Base-by-base conservation (phyloP, 805 yeast genomes). In the Nakazawaea anatomiae region DNA sequence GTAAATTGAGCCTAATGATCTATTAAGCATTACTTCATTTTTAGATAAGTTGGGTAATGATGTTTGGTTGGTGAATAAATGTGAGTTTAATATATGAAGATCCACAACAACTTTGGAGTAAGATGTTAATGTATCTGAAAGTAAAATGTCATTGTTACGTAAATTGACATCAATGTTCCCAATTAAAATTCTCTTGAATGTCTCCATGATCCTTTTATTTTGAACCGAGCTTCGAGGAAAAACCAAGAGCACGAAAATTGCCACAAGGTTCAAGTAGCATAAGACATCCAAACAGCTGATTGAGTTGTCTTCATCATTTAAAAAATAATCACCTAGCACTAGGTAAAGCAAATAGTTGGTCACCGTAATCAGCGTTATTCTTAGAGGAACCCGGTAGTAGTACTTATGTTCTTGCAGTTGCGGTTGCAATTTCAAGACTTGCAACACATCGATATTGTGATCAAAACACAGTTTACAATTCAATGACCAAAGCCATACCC, bases 61-160 rank as follows among this genome's bases (percentile, higher is more conserved):
- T 39, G 69, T 68, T 57, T 63, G 63, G 52, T 68, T 70, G 47
- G 69, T 60, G 34, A 67, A 43, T 25, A 78, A 52, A 52, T 76
- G 74, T 62, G 87, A 76, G 3, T 77, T 31, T 57, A 80, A 79
- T 36, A 86, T 71, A 4, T 77, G 75, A 25, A 85, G 67, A 65
- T 94, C 98, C 44, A 87, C 83, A 45, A 89, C 59, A 0, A 89
- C 87, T 60, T 82, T 83, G 4, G 89, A 72, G 62, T 86, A 89
- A 0, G 97, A 89, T 0, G 95, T 86, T 44, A 94, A 70, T 5
- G 90, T 82, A 69, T 92, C 99, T 6, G 96, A 81, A 11, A 91
- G 64, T 44, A 94, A 66, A 39, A 92, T 87, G 62, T 92, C 97
- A 50, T 87, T 86, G 14, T 87, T 79, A 58, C 96, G 71, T 63